Evolutionary conservation across 331 rosid species (phyloP), one percentile per base, ranked within the genome.

Genomic region (Spiraea crenata): DNA sequence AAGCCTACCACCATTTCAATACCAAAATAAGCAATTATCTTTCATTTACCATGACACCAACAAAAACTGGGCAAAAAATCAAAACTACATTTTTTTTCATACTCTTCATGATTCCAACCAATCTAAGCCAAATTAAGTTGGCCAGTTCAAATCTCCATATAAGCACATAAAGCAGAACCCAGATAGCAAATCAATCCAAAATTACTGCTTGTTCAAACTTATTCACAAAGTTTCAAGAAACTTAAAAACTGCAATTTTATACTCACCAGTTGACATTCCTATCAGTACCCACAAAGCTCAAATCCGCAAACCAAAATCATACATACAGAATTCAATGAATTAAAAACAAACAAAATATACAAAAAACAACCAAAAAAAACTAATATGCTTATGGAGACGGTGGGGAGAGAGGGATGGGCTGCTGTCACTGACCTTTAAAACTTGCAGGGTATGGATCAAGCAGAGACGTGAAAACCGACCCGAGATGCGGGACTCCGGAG

Each of bases 1-100:
- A 69, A 69, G 19, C 63, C 70, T 55, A 60, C 71, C 78, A 45
- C 59, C 75, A 61, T 59, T 25, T 72, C 55, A 60, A 51, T 19
- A 51, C 56, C 41, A 14, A 20, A 67, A 52, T 47, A 58, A 38
- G 1, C 64, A 57, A 65, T 14, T 59, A 45, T 8, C 59, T 59
- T 48, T 9, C 72, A 40, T 35, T 58, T 61, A n/a, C 63, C 69
- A 25, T 8, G 42, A 49, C 8, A 37, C 62, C 67, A 47, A 17
- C 61, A 68, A 37, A 44, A 54, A 35, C 65, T 35, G 5, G 69
- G 42, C 56, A 41, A 46, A 25, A 25, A 77, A 65, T n/a, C 34
- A 76, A 44, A 51, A 52, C 49, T 14, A 17, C 34, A 17, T 69
- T 52, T 65, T 20, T 20, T 46, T 39, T 72, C 77, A 42, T 51